These are phyloP conservation scores for Paramyrothecium sp. DNA, from an alignment of 2,329 filamentous ascomycete species.

Conservation along the genomic window DNA sequence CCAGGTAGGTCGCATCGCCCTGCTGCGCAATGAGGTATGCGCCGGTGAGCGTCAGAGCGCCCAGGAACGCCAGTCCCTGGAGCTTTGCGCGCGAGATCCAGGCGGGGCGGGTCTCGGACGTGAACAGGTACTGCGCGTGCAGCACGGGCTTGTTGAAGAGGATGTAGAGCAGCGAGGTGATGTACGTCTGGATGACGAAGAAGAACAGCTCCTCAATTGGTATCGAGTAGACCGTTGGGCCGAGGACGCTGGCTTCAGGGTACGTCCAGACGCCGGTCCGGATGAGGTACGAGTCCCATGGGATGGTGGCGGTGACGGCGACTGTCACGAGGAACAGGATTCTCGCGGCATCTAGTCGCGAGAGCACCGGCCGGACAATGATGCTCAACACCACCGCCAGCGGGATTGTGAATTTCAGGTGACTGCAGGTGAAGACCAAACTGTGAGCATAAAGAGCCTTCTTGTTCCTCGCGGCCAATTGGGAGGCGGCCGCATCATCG, in stretches of 20 bases:
- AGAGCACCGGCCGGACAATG: slow-evolving; percentile 14
- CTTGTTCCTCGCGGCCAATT: background rate
- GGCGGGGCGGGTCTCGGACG: slow-evolving; percentile 15
- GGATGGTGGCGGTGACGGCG: slow-evolving; percentile 66
- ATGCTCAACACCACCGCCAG: slow-evolving; percentile 9
- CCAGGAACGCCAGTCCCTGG: slow-evolving; percentile 49
- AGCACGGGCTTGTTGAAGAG: slow-evolving; percentile 65
- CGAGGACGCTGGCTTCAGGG: slow-evolving; percentile 62
- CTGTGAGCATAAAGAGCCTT: background rate
- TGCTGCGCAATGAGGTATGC: slow-evolving; percentile 41
- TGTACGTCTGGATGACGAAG: slow-evolving; percentile 75
- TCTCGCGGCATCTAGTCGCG: slow-evolving; percentile 13
- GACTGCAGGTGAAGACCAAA: slow-evolving; percentile 5
- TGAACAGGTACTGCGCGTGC: slow-evolving; percentile 39
- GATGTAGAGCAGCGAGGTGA: slow-evolving; percentile 66
- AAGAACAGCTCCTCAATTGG: slow-evolving; percentile 75
- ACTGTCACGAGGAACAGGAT: slow-evolving; percentile 16
- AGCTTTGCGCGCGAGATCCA: slow-evolving; percentile 28
- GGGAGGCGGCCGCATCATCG: background rate
- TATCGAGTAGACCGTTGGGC: slow-evolving; percentile 61
- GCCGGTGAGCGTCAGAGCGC: slow-evolving; percentile 40
- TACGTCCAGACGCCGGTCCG: slow-evolving; percentile 69
- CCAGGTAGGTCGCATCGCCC: slow-evolving; percentile 61
- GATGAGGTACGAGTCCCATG: slow-evolving; percentile 77
- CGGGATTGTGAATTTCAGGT: slow-evolving; percentile 20